phyloP scores from a whole-genome alignment of 2,329 filamentous ascomycete genomes.

The Arthrobotrys iridis region DNA sequence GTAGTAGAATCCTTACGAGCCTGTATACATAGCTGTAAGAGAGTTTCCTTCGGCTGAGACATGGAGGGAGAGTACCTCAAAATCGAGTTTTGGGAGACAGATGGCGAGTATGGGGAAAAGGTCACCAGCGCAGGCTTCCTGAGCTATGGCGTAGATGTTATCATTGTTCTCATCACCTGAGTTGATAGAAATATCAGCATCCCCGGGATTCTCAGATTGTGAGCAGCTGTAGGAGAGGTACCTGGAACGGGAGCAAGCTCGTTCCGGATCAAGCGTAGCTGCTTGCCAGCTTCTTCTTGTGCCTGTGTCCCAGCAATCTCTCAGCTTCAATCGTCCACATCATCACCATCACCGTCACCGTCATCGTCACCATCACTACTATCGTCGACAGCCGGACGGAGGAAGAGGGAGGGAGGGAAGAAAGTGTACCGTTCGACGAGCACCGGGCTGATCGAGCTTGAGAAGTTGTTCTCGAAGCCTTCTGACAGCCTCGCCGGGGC shows the following conservation, averaged over 20 bases:
- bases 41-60: no score
- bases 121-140: slow-evolving; percentile 86
- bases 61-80: slow-evolving; percentile 68
- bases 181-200: neutral
- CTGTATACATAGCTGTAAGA: slow-evolving; percentile 74
- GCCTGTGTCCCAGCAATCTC: slow-evolving; percentile 67
- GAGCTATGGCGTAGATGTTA: slow-evolving; percentile 85
- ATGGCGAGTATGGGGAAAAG: slow-evolving; percentile 84
- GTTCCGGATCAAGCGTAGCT: slow-evolving; percentile 89
- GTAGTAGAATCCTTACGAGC: slow-evolving; percentile 58
- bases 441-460: slow-evolving; percentile 70
- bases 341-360: slow-evolving; percentile 9
- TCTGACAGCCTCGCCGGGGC: slow-evolving; percentile 70
- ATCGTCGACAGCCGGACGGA: no score
- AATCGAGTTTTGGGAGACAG: slow-evolving; percentile 84
- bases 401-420: slow-evolving; percentile 5
- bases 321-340: slow-evolving; percentile 49
- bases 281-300: slow-evolving; percentile 84
- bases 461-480: slow-evolving; percentile 72
- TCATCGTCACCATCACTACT: neutral
- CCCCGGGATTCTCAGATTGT: slow-evolving; percentile 24
- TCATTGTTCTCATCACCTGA: slow-evolving; percentile 64
- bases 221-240: slow-evolving; percentile 62
- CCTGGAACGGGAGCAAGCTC: slow-evolving; percentile 92
- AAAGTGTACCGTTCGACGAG: slow-evolving; percentile 67